Conservation (phyloP, 345 rosid species). For the Lumnitzera littorea region DNA sequence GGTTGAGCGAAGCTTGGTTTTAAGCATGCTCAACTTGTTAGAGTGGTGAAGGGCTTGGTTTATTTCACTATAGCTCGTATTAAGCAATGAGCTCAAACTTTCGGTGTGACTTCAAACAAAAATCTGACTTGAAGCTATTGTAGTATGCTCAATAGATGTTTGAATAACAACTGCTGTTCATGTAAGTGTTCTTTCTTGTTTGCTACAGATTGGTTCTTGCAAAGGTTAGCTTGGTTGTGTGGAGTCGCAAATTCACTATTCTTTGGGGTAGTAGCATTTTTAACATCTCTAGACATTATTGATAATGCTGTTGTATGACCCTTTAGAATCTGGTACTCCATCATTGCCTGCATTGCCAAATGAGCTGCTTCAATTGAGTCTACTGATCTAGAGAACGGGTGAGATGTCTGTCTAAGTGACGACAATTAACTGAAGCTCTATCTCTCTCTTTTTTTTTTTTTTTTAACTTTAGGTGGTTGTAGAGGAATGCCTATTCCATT, state of each 20-base stretch:
- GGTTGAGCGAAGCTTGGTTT: too few relatives aligned
- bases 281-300: slow-evolving; percentile 10
- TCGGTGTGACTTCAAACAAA: too few relatives aligned
- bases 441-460: slow-evolving; percentile 8
- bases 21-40: too few relatives aligned
- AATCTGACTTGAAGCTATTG: too few relatives aligned
- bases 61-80: too few relatives aligned
- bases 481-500: slow-evolving; percentile 15
- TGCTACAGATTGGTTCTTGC: too few relatives aligned
- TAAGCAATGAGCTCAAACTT: too few relatives aligned
- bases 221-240: too few relatives aligned
- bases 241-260: not conserved
- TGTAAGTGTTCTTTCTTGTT: too few relatives aligned
- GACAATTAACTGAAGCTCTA: slow-evolving; percentile 58
- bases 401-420: slow-evolving; percentile 17
- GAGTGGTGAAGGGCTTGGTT: too few relatives aligned
- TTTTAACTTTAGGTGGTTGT: slow-evolving; percentile 15
- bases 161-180: too few relatives aligned
- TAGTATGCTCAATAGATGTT: too few relatives aligned
- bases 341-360: slow-evolving; percentile 7
- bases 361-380: slow-evolving; percentile 21
- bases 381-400: slow-evolving; percentile 21
- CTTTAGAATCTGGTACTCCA: slow-evolving; percentile 6
- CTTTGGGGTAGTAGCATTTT: slow-evolving; percentile 46
- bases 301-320: slow-evolving; percentile 2